A percentile compares a stretch with the other conserved stretches of the same genome.
phyloP scores from a whole-genome alignment of 768 basidiomycete genomes.

The Tubosaeta sp. region DNA sequence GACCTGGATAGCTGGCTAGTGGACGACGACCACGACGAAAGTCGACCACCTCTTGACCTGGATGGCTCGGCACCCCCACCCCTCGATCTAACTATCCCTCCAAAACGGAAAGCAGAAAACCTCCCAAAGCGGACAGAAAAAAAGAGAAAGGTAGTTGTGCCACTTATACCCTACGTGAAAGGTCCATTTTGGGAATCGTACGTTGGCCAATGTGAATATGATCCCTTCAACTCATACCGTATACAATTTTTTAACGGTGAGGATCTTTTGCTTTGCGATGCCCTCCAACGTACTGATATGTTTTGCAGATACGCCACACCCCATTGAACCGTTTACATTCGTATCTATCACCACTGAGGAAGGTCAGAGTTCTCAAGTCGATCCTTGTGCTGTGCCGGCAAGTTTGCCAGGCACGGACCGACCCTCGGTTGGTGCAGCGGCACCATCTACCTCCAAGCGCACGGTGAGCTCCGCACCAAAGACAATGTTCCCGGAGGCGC shows the following conservation, averaged over 20 bases:
- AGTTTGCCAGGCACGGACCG: conserved; percentile 39
- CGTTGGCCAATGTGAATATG: conserved; percentile 63
- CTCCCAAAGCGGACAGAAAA: conserved; percentile 46
- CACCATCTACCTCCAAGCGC: conserved; percentile 25
- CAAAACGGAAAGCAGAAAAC: conserved; percentile 67
- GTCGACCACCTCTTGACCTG: conserved; percentile 40
- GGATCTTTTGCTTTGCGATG: conserved; percentile 12
- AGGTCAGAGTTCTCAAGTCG: conserved; percentile 19
- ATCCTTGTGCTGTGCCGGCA: conserved; percentile 46
- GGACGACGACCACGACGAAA: conserved; percentile 77
- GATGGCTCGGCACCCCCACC: conserved; percentile 33
- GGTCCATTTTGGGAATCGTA: conserved; percentile 78
- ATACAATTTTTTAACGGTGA: conserved; percentile 85
- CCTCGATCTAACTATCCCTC: conserved; percentile 32
- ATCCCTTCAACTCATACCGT: conserved; percentile 67
- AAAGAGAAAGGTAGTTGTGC: conserved; percentile 73
- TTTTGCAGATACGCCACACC: conserved; percentile 59
- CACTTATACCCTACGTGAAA: conserved; percentile 74
- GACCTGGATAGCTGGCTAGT: conserved; percentile 42
- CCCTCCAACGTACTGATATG: conserved; percentile 2
- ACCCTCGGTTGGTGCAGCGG: conserved; percentile 13
- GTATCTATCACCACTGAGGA: conserved; percentile 47
- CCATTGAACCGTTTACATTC: conserved; percentile 77
- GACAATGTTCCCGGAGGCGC: conserved; percentile 62
- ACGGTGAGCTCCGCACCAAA: conserved; percentile 37